A percentile compares a stretch with the other conserved stretches of the same genome.
phyloP scores from a whole-genome alignment of 305 asterid genomes.

The Withania somnifera region DNA sequence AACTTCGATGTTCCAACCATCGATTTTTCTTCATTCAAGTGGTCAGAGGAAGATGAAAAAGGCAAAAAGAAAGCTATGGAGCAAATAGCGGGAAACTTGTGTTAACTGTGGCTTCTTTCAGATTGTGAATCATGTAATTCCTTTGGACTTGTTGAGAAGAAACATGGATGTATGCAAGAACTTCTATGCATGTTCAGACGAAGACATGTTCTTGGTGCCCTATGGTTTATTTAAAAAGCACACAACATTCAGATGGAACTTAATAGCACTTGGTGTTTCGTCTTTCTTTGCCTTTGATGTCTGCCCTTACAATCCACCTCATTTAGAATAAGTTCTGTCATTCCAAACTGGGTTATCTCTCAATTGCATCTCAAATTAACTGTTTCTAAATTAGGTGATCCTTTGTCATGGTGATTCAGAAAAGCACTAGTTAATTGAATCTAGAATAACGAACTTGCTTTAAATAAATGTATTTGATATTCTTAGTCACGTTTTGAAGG shows the following conservation, averaged over 20 bases:
- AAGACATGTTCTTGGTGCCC: not conserved
- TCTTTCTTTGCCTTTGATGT: not conserved
- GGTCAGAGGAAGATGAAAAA: too few species aligned
- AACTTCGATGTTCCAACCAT: too few species aligned
- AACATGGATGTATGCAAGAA: not conserved
- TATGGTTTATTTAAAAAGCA: not conserved
- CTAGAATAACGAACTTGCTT: not conserved
- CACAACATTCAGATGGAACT: not conserved
- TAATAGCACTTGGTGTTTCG: not conserved
- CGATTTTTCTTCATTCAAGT: too few species aligned
- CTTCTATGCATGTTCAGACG: not conserved
- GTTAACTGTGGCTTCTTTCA: not conserved
- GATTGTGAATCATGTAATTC: not conserved
- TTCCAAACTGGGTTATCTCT: too few species aligned
- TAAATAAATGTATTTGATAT: not conserved
- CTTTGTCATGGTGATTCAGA: too few species aligned
- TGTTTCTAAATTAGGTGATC: too few species aligned
- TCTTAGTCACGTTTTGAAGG: constrained; percentile 21
- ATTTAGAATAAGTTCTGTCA: not conserved
- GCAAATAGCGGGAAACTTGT: not conserved
- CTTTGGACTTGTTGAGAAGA: not conserved
- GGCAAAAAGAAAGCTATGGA: too few species aligned
- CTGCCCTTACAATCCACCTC: not conserved
- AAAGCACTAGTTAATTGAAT: not conserved
- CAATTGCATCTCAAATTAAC: too few species aligned